phyloP scores from a whole-genome alignment of 345 rosid genomes.

The Tarenaya hassleriana region DNA sequence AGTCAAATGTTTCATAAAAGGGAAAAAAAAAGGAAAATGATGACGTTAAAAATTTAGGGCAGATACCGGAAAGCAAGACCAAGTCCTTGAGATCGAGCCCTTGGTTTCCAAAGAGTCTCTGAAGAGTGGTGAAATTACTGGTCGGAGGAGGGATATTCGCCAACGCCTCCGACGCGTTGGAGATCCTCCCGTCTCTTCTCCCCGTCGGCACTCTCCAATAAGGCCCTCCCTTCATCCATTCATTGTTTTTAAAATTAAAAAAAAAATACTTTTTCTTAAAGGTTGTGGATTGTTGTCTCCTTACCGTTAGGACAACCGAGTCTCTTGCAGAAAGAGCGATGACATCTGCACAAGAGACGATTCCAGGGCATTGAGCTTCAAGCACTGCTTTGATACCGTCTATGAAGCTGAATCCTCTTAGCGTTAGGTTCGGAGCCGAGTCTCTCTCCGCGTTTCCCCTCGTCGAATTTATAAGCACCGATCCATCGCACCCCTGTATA shows the following conservation, averaged over 20 bases:
- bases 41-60: too few relatives aligned
- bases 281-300: background rate
- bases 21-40: too few relatives aligned
- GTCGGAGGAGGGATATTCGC: constrained; percentile 55
- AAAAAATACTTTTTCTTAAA: background rate
- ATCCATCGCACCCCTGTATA: constrained; percentile 84
- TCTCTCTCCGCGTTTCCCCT: constrained; percentile 50
- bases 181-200: constrained; percentile 63
- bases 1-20: too few relatives aligned
- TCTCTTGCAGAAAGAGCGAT: constrained; percentile 65
- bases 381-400: constrained; percentile 52
- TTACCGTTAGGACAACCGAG: constrained; percentile 54
- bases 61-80: constrained; percentile 61
- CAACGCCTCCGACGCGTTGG: constrained; percentile 50
- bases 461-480: constrained; percentile 69
- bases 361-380: constrained; percentile 72
- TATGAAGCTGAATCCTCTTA: constrained; percentile 70
- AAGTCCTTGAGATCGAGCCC: constrained; percentile 70
- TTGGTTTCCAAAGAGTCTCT: constrained; percentile 41
- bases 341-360: constrained; percentile 82
- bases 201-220: constrained; percentile 86
- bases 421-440: constrained; percentile 57
- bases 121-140: constrained; percentile 52
- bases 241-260: too few relatives aligned
- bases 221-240: constrained; percentile 57